Conservation (phyloP, 164 flowering plant species). For the Magnolia officinalis region DNA sequence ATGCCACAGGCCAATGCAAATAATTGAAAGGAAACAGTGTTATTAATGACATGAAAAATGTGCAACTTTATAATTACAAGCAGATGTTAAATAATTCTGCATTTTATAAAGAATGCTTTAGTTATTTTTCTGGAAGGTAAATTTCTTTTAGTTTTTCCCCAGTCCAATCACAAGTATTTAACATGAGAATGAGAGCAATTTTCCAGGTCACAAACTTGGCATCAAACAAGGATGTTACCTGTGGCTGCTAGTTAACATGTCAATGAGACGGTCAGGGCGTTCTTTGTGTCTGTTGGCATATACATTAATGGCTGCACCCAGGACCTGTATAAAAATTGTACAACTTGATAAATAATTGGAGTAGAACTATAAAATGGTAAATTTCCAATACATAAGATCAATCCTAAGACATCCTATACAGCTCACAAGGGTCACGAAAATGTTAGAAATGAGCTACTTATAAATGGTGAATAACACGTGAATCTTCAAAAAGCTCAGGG, state of each 20-base stretch:
- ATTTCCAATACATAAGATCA: neutral
- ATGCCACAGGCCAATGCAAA: too few species aligned
- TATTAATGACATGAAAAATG: neutral
- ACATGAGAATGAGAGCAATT: neutral
- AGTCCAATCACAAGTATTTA: neutral
- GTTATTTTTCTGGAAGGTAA: too few species aligned
- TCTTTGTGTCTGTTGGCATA: slow-evolving; percentile 97
- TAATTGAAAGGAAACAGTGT: too few species aligned
- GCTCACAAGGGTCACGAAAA: neutral
- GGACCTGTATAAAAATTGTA: slow-evolving; percentile 42
- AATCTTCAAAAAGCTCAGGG: neutral
- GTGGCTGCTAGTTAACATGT: slow-evolving; percentile 96
- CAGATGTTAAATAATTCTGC: too few species aligned
- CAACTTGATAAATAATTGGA: neutral
- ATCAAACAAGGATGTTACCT: slow-evolving; percentile 40
- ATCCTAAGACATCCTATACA: neutral
- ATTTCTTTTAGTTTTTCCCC: too few species aligned
- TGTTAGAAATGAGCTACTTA: neutral
- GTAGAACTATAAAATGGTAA: neutral
- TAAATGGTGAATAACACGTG: neutral
- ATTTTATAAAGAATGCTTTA: too few species aligned
- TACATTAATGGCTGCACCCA: slow-evolving; percentile 95
- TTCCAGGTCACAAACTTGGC: too few species aligned
- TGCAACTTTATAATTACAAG: neutral
- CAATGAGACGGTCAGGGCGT: slow-evolving; percentile 97